These are phyloP conservation scores for Hirschfeldia incana DNA, from an alignment of 345 rosid species.

Conservation along the genomic window DNA sequence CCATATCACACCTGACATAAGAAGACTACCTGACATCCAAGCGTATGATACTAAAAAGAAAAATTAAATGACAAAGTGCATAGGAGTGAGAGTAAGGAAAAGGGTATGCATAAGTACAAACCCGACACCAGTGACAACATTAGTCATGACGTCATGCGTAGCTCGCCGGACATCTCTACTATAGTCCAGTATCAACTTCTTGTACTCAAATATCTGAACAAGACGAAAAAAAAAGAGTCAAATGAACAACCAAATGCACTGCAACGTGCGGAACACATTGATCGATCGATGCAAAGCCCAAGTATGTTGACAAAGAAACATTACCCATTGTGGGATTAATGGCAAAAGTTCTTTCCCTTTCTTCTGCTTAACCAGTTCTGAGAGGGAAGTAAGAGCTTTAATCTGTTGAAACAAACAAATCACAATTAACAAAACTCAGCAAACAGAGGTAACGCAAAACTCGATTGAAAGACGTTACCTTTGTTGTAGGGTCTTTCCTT, in stretches of 20 bases:
- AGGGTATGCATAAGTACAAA: slow-evolving; percentile 36
- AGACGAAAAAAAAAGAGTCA: neutral
- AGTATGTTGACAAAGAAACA: slow-evolving; percentile 22
- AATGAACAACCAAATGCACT: slow-evolving; percentile 10
- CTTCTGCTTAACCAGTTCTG: slow-evolving; percentile 67
- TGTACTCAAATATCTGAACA: slow-evolving; percentile 81
- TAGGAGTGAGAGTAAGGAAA: neutral
- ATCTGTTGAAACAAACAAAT: slow-evolving; percentile 56
- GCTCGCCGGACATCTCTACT: slow-evolving; percentile 95
- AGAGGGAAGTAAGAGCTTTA: slow-evolving; percentile 76
- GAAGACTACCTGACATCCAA: slow-evolving; percentile 10
- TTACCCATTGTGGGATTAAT: slow-evolving; percentile 94
- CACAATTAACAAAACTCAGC: slow-evolving; percentile 3
- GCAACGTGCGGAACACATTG: slow-evolving; percentile 9
- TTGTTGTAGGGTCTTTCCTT: slow-evolving; percentile 89
- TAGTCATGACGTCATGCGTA: slow-evolving; percentile 81
- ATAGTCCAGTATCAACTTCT: slow-evolving; percentile 82
- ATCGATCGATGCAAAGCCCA: neutral
- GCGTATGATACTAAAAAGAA: slow-evolving; percentile 6
- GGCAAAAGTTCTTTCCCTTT: slow-evolving; percentile 65
- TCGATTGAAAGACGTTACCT: slow-evolving; percentile 47
- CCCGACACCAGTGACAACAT: slow-evolving; percentile 75
- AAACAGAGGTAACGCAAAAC: neutral
- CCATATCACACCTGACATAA: slow-evolving; percentile 11
- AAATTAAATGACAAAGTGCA: slow-evolving; percentile 1